Percentiles rank a stretch among this genome's conserved stretches.
Evolutionary conservation across 441 rosid genomes (phyloP).

Genomic region (Populus hybrid): DNA sequence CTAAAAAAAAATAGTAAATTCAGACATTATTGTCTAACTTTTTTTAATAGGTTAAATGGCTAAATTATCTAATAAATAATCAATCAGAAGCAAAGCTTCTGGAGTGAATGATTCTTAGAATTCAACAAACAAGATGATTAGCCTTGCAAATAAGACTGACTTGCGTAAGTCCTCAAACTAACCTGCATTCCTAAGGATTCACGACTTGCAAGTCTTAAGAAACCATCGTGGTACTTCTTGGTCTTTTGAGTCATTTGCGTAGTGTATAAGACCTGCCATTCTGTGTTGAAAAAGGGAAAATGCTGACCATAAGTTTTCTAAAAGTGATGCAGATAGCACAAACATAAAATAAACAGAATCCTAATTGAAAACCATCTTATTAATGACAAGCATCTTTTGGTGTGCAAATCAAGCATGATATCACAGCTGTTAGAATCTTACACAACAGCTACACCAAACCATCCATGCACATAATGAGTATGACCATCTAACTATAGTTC

Average conservation of each 20-base stretch:
- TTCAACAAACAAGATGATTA: conserved; percentile 12
- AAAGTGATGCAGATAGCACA: conserved; percentile 1
- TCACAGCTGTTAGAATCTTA: neutral
- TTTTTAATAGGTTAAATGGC: neutral
- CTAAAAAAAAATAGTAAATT: neutral
- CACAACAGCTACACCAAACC: neutral
- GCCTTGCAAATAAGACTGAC: conserved; percentile 4
- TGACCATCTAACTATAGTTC: neutral
- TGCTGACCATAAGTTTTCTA: conserved; percentile 5
- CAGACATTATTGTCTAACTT: neutral
- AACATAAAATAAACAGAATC: neutral
- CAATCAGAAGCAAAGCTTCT: neutral
- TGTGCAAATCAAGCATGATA: neutral
- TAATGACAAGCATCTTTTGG: neutral
- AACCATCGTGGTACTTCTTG: conserved; percentile 58
- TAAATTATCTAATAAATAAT: neutral
- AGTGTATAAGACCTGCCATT: conserved; percentile 44
- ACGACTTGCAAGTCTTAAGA: conserved; percentile 25
- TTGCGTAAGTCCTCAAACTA: conserved; percentile 6
- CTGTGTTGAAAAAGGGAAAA: conserved; percentile 17
- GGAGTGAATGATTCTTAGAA: conserved; percentile 6
- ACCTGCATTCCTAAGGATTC: conserved; percentile 51
- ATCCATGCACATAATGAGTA: neutral
- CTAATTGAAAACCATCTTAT: neutral
- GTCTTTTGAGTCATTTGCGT: conserved; percentile 42